A percentile compares a stretch with the other conserved stretches of the same genome.
phyloP scores from a whole-genome alignment of 192 early-diverging fungal species.

The Rhizophlyctis rosea region DNA sequence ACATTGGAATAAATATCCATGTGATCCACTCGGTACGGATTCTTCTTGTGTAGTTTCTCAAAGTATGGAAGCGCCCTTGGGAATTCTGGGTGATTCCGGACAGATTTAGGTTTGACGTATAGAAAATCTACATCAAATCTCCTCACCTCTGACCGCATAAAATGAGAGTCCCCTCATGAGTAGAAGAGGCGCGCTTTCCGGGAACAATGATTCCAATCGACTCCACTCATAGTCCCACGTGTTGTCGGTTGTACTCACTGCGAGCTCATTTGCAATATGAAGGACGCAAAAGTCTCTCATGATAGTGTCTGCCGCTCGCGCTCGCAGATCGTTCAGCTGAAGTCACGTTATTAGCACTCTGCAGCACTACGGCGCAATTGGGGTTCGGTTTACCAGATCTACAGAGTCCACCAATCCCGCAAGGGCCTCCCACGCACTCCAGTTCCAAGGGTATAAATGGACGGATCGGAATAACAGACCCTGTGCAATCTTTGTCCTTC shows the following conservation, averaged over 20 bases:
- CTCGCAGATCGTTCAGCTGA: too few relatives aligned
- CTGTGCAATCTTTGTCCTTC: constrained; percentile 11
- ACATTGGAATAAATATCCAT: constrained; percentile 86
- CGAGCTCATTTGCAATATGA: constrained; percentile 30
- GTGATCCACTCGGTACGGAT: constrained; percentile 79
- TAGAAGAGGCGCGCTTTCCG: constrained; percentile 11
- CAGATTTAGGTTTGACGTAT: too few relatives aligned
- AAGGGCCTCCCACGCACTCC: constrained; percentile 89
- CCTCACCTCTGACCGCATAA: constrained; percentile 12
- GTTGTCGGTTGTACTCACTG: background rate
- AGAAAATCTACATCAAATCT: too few relatives aligned
- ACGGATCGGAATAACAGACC: constrained; percentile 63
- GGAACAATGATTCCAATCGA: constrained; percentile 23
- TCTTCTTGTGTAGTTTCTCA: constrained; percentile 59
- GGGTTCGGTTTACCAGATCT: constrained; percentile 11
- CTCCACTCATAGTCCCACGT: constrained; percentile 39
- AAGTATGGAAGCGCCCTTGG: constrained; percentile 67
- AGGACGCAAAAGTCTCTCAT: constrained; percentile 19
- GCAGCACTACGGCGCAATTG: too few relatives aligned
- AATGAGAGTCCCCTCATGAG: constrained; percentile 31
- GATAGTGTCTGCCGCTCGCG: constrained; percentile 11
- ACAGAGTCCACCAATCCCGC: constrained; percentile 28
- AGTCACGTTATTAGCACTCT: too few relatives aligned
- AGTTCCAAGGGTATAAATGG: constrained; percentile 73
- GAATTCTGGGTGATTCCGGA: constrained; percentile 62